phyloP scores from a whole-genome alignment of 2,329 filamentous ascomycete genomes.

The Trichoderma polysporum region DNA sequence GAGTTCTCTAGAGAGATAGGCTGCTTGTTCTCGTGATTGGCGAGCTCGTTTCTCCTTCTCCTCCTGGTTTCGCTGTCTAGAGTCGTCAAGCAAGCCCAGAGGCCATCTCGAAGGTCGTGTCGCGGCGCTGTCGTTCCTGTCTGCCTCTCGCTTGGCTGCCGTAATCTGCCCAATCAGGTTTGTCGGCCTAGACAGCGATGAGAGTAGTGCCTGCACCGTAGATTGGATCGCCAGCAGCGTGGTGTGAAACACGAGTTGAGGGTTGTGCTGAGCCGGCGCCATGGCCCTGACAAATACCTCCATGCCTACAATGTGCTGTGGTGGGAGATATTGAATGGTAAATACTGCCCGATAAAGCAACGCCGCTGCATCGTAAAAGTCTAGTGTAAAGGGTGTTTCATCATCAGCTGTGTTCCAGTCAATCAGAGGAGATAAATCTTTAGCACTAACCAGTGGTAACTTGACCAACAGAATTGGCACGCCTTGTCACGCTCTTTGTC shows the following conservation, averaged over 20 bases:
- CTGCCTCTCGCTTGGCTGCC: conserved; percentile 71
- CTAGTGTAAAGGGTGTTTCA: conserved; percentile 37
- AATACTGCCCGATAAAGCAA: conserved; percentile 53
- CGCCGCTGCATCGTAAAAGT: conserved; percentile 66
- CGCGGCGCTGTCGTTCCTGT: conserved; percentile 74
- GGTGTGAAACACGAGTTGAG: conserved; percentile 71
- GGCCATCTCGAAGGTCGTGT: conserved; percentile 77
- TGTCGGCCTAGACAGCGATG: conserved; percentile 75
- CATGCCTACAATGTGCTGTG: conserved; percentile 66
- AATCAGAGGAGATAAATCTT: neutral
- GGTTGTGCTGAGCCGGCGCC: conserved; percentile 68
- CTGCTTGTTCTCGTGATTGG: conserved; percentile 67
- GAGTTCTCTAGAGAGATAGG: conserved; percentile 75
- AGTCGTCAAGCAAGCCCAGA: conserved; percentile 80
- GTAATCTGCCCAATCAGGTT: conserved; percentile 74
- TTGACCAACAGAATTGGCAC: conserved; percentile 71
- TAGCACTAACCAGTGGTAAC: conserved; percentile 54
- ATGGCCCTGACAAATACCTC: conserved; percentile 68
- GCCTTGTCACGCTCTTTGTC: conserved; percentile 77
- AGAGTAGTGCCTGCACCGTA: conserved; percentile 78
- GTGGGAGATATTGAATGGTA: conserved; percentile 66
- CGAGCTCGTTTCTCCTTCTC: conserved; percentile 81
- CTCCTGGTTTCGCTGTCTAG: conserved; percentile 74
- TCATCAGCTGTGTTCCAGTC: neutral
- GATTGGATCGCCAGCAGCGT: conserved; percentile 77